Conservation (phyloP, 257 asterid genomes). For the Rehmannia glutinosa region DNA sequence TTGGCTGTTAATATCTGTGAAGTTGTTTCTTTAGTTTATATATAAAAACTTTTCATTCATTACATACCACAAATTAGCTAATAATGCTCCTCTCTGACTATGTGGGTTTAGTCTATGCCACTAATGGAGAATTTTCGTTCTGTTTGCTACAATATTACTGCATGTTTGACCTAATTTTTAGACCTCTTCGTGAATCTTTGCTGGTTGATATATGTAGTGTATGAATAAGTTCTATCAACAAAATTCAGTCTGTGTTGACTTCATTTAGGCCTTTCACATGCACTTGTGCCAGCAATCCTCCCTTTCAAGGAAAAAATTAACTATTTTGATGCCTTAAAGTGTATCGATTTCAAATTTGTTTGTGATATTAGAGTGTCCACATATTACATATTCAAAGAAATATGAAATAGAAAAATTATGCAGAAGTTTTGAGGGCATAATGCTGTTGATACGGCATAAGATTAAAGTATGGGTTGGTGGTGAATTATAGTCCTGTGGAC, state of each 20-base stretch:
- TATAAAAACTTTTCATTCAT: background rate
- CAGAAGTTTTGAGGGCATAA: background rate
- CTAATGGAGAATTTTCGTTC: background rate
- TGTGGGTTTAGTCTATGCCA: background rate
- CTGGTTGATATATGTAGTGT: background rate
- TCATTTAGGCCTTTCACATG: background rate
- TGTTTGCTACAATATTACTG: slow-evolving; percentile 4
- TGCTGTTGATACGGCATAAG: background rate
- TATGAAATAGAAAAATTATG: background rate
- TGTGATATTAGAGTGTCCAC: background rate
- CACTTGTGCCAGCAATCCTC: background rate
- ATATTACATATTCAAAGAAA: background rate
- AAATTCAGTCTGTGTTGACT: background rate
- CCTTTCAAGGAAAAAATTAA: background rate
- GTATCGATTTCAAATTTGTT: background rate
- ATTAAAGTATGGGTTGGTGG: background rate
- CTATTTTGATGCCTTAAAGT: background rate
- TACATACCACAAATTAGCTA: slow-evolving; percentile 8
- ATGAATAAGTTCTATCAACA: background rate
- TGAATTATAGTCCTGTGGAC: background rate
- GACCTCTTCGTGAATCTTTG: background rate
- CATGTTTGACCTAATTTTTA: background rate
- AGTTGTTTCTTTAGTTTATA: slow-evolving; percentile 1
- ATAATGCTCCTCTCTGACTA: background rate
- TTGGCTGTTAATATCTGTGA: background rate